phyloP scores from a whole-genome alignment of 257 asterid species.

The Solanum paucissectum region DNA sequence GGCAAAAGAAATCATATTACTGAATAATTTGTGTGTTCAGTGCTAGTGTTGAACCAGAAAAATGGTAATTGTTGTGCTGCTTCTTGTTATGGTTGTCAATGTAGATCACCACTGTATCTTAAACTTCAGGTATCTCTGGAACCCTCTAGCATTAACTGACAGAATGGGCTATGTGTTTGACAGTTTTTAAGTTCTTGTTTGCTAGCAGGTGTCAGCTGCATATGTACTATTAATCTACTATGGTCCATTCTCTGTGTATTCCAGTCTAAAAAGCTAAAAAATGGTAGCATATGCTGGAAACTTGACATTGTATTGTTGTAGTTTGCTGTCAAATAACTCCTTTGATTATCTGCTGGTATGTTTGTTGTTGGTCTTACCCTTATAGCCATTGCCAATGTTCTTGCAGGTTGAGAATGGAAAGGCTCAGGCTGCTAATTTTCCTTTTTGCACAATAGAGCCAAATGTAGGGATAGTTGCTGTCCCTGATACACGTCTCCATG shows the following conservation, averaged over 20 bases:
- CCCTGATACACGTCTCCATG: slow-evolving; percentile 80
- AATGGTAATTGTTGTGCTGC: not conserved
- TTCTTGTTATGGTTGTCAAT: not conserved
- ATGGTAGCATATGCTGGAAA: not conserved
- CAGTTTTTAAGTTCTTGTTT: not conserved
- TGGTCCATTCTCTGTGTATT: not conserved
- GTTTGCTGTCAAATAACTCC: slow-evolving; percentile 18
- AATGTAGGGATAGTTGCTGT: slow-evolving; percentile 94
- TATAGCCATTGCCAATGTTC: not conserved
- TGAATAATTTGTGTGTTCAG: not conserved
- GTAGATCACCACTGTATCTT: not conserved
- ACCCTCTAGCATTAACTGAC: not conserved
- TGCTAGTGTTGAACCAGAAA: not conserved
- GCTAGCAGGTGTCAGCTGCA: not conserved
- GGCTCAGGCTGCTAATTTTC: slow-evolving; percentile 80
- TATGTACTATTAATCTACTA: not conserved
- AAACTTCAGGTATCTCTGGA: not conserved
- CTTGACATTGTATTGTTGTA: not conserved
- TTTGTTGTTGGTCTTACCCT: not conserved
- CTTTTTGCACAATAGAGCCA: slow-evolving; percentile 88
- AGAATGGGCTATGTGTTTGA: not conserved
- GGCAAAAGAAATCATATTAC: not conserved
- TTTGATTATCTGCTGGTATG: not conserved
- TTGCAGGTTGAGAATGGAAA: slow-evolving; percentile 93
- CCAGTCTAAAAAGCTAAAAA: not conserved